Conservation (phyloP, 2,329 filamentous ascomycete genomes). For the Dactylellina drechsleri region DNA sequence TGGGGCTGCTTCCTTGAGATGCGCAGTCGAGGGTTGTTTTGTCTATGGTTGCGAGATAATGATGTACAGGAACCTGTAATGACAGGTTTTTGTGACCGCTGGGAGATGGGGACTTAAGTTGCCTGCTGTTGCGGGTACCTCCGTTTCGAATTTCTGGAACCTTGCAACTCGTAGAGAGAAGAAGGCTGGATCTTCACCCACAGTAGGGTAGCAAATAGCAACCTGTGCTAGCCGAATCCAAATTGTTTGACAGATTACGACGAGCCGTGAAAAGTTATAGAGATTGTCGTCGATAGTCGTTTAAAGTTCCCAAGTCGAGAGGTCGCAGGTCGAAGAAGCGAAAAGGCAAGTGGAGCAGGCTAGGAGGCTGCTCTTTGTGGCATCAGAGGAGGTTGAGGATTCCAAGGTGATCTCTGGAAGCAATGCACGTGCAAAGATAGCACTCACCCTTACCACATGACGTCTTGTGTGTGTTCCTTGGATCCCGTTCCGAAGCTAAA, state of each 20-base stretch:
- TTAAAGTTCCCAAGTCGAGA: slow-evolving; percentile 37
- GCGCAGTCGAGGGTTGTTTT: slow-evolving; percentile 28
- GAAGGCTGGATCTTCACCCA: slow-evolving; percentile 3
- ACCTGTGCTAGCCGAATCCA: slow-evolving; percentile 45
- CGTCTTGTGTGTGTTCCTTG: slow-evolving; percentile 48
- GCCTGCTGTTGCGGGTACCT: slow-evolving; percentile 23
- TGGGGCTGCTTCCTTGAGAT: slow-evolving; percentile 35
- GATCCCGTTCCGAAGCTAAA: slow-evolving; percentile 28
- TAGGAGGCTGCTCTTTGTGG: slow-evolving; percentile 1
- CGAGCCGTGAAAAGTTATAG: slow-evolving; percentile 12
- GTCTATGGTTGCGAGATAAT: background rate
- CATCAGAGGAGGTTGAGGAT: slow-evolving; percentile 1
- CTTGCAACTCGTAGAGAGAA: slow-evolving; percentile 9
- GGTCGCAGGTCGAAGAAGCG: slow-evolving; percentile 43
- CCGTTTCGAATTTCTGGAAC: slow-evolving; percentile 53
- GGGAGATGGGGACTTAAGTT: slow-evolving; percentile 23
- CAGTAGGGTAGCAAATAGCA: slow-evolving; percentile 36
- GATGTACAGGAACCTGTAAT: slow-evolving; percentile 36
- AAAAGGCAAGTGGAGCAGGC: slow-evolving; percentile 51
- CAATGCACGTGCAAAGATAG: slow-evolving; percentile 41
- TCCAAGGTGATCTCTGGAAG: slow-evolving; percentile 9
- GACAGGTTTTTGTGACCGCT: slow-evolving; percentile 26
- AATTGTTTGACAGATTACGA: slow-evolving; percentile 46
- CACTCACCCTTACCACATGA: slow-evolving; percentile 26
- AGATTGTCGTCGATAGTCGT: slow-evolving; percentile 44